Evolutionary conservation across 2,329 filamentous ascomycete genomes (phyloP).

Genomic region (Seiridium cupressi): DNA sequence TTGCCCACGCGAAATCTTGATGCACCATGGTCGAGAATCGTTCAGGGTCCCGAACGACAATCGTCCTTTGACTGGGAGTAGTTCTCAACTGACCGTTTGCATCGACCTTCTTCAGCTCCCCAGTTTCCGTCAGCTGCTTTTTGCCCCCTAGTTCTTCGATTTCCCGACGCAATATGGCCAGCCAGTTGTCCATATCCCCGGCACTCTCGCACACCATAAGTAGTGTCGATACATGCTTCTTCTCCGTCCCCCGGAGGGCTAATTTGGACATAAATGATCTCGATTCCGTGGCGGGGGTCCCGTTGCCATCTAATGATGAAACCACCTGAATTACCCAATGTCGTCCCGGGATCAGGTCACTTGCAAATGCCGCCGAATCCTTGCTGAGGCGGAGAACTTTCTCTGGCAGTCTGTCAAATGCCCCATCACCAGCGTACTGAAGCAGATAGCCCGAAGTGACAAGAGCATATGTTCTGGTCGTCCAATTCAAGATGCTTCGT

Average conservation of each 20-base stretch:
- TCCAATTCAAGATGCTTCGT: slow-evolving; percentile 58
- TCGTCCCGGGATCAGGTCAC: slow-evolving; percentile 74
- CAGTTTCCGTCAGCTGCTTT: slow-evolving; percentile 60
- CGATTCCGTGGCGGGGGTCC: slow-evolving; percentile 45
- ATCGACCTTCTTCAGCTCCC: slow-evolving; percentile 45
- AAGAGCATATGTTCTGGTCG: slow-evolving; percentile 70
- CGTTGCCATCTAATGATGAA: slow-evolving; percentile 61
- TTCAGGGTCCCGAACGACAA: slow-evolving; percentile 47
- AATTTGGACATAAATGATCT: slow-evolving; percentile 66
- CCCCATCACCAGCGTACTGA: slow-evolving; percentile 70
- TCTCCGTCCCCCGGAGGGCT: slow-evolving; percentile 56
- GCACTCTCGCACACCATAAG: slow-evolving; percentile 72
- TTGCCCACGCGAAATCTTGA: slow-evolving; percentile 33
- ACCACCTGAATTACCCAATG: slow-evolving; percentile 80
- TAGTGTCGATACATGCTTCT: slow-evolving; percentile 59
- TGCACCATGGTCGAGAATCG: slow-evolving; percentile 41
- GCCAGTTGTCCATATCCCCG: slow-evolving; percentile 76
- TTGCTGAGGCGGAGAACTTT: slow-evolving; percentile 70
- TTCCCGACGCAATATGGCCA: slow-evolving; percentile 64
- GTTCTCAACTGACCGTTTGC: slow-evolving; percentile 29
- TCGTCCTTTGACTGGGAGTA: slow-evolving; percentile 42
- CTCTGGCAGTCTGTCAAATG: slow-evolving; percentile 71
- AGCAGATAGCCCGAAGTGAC: slow-evolving; percentile 70
- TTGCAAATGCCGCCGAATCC: slow-evolving; percentile 76
- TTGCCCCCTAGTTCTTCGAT: slow-evolving; percentile 70